Percentiles rank a stretch among this genome's conserved stretches.
These are phyloP conservation scores for Metschnikowia gruessii DNA, from an alignment of 805 yeast species.

Conservation along the genomic window DNA sequence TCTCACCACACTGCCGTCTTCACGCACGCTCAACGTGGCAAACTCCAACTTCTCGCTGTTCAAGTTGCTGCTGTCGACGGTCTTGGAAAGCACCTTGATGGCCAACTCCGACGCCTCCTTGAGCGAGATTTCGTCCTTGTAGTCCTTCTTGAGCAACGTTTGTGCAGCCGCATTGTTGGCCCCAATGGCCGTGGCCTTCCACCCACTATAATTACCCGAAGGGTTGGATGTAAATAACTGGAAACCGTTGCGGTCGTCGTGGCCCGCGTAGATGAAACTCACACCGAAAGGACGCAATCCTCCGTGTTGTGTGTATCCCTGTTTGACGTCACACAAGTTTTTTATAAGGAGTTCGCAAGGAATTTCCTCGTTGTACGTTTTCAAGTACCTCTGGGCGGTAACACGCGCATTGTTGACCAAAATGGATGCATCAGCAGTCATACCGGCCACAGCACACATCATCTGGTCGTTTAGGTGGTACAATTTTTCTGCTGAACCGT, in stretches of 20 bases:
- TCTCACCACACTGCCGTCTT: constrained; percentile 51
- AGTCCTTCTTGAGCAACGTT: constrained; percentile 91
- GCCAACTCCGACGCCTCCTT: constrained; percentile 85
- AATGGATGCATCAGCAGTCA: constrained; percentile 95
- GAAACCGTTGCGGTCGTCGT: constrained; percentile 83
- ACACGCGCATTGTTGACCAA: constrained; percentile 84
- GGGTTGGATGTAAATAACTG: constrained; percentile 96
- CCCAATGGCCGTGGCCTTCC: constrained; percentile 98
- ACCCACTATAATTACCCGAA: constrained; percentile 95
- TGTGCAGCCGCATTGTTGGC: constrained; percentile 96
- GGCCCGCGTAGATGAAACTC: constrained; percentile 92
- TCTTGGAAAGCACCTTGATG: constrained; percentile 85
- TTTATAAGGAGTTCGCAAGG: constrained; percentile 92
- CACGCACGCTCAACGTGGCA: constrained; percentile 62
- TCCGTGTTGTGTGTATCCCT: constrained; percentile 98
- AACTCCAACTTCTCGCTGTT: constrained; percentile 91
- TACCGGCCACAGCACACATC: constrained; percentile 95
- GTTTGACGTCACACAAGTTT: constrained; percentile 87
- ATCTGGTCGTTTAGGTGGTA: constrained; percentile 77
- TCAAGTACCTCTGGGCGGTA: constrained; percentile 78
- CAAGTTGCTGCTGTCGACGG: constrained; percentile 84
- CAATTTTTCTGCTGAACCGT: constrained; percentile 88
- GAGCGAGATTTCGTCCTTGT: constrained; percentile 72
- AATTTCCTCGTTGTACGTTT: constrained; percentile 85
- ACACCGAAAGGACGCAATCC: constrained; percentile 99